Evolutionary conservation across 495 filamentous ascomycete species (phyloP), one percentile per base, ranked within the genome.

Genomic region (Lophium mytilinum): DNA sequence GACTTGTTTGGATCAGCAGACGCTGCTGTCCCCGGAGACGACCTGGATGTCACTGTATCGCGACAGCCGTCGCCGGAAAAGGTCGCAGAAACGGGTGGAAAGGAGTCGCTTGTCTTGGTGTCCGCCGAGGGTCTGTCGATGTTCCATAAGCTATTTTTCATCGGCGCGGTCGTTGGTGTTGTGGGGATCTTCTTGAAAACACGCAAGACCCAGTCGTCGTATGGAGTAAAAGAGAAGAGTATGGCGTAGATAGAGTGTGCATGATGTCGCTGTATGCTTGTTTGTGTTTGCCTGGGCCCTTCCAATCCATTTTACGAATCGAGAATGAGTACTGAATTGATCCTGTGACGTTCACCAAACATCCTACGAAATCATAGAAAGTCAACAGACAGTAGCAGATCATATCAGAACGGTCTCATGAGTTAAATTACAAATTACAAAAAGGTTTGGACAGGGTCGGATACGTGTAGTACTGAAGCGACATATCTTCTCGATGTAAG

Each of bases 81-180:
- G 45, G 50, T 59, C 39, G 36, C 58, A 58, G 57, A 66, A 49
- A n/a, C 62, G 12, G 55, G 54, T 21, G 57, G 65, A 47, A 46
- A 58, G 46, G 53, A 61, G 56, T 52, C 18, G 51, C 46, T 47
- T 3, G 19, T 41, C 14, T 43, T 33, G 24, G 36, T 9, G 40
- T 30, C 36, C 33, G 48, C 50, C 36, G 56, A 63, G 45, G 67
- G 63, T 9, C 50, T 63, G 58, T 66, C 48, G 41, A 50, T 61
- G 60, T 53, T 74, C 47, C 73, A 72, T 40, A 75, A 74, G 60
- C 17, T 77, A 9, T 62, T 73, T 47, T 67, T 78, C 58, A 59
- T 79, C 40, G 68, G 71, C 14, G 67, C 72, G 19, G 65, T 80
- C 17, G 59, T 74, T 50, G 71, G 64, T 8, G 58, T 74, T 37